phyloP scores from a whole-genome alignment of 805 yeast genomes.

The Limtongia smithiae region DNA sequence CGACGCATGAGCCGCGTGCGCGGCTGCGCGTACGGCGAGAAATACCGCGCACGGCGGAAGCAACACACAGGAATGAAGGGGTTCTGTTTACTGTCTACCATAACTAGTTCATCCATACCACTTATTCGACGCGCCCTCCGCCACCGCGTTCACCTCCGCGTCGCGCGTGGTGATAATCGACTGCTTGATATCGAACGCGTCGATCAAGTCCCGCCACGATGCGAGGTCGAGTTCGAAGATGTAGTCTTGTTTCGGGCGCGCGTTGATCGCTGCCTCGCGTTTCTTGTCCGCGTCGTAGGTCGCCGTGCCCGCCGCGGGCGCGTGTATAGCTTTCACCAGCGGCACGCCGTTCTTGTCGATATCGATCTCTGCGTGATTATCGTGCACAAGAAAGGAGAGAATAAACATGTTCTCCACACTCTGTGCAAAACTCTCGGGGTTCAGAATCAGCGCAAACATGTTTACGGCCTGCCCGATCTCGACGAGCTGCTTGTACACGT shows the following conservation, averaged over 20 bases:
- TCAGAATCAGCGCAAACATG: slow-evolving; percentile 62
- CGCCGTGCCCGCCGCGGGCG: no score
- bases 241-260: slow-evolving; percentile 54
- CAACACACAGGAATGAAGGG: no score
- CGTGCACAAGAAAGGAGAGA: slow-evolving; percentile 73
- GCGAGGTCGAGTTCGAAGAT: slow-evolving; percentile 66
- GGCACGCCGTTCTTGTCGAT: slow-evolving; percentile 41
- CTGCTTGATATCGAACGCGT: slow-evolving; percentile 52
- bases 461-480: slow-evolving; percentile 42
- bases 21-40: no score
- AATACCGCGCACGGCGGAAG: no score
- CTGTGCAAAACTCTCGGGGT: slow-evolving; percentile 73
- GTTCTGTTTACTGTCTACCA: no score
- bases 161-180: slow-evolving; percentile 50
- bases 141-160: slow-evolving; percentile 1
- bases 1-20: no score
- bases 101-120: slow-evolving; percentile 28
- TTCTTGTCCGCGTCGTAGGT: no score
- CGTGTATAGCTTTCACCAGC: no score
- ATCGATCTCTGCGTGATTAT: slow-evolving; percentile 59
- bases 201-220: slow-evolving; percentile 60
- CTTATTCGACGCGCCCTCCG: neutral
- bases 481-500: slow-evolving; percentile 11
- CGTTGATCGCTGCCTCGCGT: no score
- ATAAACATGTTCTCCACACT: slow-evolving; percentile 82